Conservation (phyloP, 2,329 filamentous ascomycete genomes). For the Mycosphaerelloides madeirae region DNA sequence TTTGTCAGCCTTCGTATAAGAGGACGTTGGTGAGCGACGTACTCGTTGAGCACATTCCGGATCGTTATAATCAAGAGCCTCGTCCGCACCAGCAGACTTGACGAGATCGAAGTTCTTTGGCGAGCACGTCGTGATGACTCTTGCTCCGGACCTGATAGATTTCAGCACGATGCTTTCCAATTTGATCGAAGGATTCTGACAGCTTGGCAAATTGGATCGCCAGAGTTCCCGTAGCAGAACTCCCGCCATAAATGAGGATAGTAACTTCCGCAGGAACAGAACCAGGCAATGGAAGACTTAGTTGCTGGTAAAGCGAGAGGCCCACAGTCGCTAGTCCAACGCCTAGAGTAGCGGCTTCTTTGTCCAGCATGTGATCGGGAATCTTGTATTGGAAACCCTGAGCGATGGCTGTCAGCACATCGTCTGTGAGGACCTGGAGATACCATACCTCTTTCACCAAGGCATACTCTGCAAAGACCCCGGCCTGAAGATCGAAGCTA, state of each 20-base stretch:
- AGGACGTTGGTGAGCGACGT: neutral
- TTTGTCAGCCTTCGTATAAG: neutral
- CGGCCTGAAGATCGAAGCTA: too few species aligned
- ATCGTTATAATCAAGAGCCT: too few species aligned
- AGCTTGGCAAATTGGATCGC: conserved; percentile 32
- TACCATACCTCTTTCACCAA: conserved; percentile 18
- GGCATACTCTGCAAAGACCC: conserved; percentile 35
- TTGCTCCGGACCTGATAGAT: conserved; percentile 32
- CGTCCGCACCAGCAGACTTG: conserved; percentile 27
- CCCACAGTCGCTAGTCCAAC: conserved; percentile 43
- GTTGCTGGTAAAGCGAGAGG: conserved; percentile 37
- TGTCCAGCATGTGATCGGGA: conserved; percentile 36
- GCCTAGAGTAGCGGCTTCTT: conserved; percentile 39
- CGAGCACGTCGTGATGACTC: conserved; percentile 32
- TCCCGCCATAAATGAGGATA: conserved; percentile 36
- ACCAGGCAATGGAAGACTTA: conserved; percentile 36
- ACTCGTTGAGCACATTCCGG: conserved; percentile 17
- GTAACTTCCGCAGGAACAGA: conserved; percentile 33
- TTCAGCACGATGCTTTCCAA: too few species aligned
- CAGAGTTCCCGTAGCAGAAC: conserved; percentile 32
- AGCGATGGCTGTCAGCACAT: too few species aligned
- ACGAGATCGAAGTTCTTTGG: conserved; percentile 32
- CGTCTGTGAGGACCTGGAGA: too few species aligned
- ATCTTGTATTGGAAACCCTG: conserved; percentile 37
- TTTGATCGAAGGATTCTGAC: too few species aligned